Conservation (phyloP, 2,329 filamentous ascomycete species). For the Venturia nashicola region DNA sequence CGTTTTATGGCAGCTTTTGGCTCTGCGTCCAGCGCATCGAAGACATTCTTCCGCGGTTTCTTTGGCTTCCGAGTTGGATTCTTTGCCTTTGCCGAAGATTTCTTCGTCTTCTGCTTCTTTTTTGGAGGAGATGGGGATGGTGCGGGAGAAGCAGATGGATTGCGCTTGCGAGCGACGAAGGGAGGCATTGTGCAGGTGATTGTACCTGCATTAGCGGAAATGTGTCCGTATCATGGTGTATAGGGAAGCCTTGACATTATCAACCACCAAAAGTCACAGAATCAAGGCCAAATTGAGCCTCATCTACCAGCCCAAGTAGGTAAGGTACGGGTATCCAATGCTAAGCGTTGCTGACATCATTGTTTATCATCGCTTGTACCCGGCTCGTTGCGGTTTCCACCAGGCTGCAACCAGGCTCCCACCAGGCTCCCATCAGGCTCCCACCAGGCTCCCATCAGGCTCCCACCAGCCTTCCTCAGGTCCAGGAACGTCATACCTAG, state of each 20-base stretch:
- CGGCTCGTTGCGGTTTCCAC: too few species aligned
- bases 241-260: background rate
- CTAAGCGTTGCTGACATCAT: background rate
- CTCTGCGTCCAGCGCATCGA: conserved; percentile 1
- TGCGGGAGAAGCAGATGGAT: conserved; percentile 3
- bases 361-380: too few species aligned
- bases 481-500: background rate
- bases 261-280: too few species aligned
- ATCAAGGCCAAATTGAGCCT: too few species aligned
- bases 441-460: too few species aligned
- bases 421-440: too few species aligned
- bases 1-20: background rate
- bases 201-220: background rate
- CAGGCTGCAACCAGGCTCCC: too few species aligned
- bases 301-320: too few species aligned
- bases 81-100: background rate
- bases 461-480: background rate
- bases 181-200: conserved; percentile 1
- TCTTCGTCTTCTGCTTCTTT: conserved; percentile 1
- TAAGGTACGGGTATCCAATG: too few species aligned
- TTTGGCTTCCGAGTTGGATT: background rate
- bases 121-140: background rate
- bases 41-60: background rate
- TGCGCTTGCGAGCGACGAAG: conserved; percentile 8
- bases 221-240: background rate